Evolutionary conservation across 148 eudicot species (phyloP).

Genomic region (Silene latifolia): DNA sequence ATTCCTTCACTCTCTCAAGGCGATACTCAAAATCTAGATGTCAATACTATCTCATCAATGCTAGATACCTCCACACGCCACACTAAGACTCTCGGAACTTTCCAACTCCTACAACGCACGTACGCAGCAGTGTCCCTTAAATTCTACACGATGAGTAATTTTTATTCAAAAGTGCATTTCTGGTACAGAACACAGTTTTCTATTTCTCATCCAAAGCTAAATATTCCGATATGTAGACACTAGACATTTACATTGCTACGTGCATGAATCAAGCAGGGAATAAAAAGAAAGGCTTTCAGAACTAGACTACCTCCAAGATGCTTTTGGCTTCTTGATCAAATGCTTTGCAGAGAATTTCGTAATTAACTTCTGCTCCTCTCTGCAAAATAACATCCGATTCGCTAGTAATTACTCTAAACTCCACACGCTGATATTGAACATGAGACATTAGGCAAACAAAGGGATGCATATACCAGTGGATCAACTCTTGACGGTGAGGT

Average conservation of each 20-base stretch:
- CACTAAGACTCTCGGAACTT: not conserved
- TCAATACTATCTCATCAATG: not conserved
- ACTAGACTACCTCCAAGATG: conserved; percentile 33
- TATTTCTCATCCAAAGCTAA: not conserved
- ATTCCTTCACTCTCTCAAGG: too few relatives aligned
- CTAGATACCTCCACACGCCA: not conserved
- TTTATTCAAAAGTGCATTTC: not conserved
- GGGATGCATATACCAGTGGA: conserved; percentile 42
- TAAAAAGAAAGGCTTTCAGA: not conserved
- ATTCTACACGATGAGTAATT: not conserved
- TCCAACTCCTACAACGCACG: not conserved
- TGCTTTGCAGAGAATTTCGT: conserved; percentile 83
- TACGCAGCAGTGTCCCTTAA: too few relatives aligned
- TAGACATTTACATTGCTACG: conserved; percentile 2
- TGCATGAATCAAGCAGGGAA: conserved; percentile 5
- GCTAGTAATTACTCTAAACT: conserved; percentile 8
- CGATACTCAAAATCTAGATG: too few relatives aligned
- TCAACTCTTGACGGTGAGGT: conserved; percentile 85
- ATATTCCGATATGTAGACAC: not conserved
- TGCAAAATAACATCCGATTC: conserved; percentile 30
- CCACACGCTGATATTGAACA: not conserved
- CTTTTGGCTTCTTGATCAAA: conserved; percentile 62
- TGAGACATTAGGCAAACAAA: not conserved
- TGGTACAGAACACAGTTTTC: not conserved
- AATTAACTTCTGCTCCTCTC: conserved; percentile 54